phyloP scores from a whole-genome alignment of 225 moss, liverwort and hornwort species.

The Straminergon stramineum region DNA sequence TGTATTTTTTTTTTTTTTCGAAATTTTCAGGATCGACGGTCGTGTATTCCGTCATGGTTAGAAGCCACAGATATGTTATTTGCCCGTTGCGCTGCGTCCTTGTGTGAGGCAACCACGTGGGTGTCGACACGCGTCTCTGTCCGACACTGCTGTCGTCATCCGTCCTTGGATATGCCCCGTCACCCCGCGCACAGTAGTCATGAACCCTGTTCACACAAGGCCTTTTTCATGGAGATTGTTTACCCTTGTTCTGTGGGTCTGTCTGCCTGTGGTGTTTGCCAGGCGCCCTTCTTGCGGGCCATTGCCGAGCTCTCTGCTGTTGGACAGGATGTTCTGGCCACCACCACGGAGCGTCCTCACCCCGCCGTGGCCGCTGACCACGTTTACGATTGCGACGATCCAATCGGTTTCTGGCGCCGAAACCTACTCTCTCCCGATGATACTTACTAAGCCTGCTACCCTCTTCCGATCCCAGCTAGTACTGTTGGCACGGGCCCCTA shows the following conservation, averaged over 20 bases:
- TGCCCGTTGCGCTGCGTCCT: too few relatives aligned
- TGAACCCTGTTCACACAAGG: neutral
- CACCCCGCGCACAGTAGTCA: neutral
- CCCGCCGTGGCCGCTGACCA: neutral
- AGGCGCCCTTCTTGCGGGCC: neutral
- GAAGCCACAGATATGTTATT: too few relatives aligned
- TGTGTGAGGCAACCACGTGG: neutral
- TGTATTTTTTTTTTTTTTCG: too few relatives aligned
- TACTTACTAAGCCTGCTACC: neutral
- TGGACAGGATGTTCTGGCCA: neutral
- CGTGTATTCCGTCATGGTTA: too few relatives aligned
- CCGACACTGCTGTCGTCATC: too few relatives aligned
- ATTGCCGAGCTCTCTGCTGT: neutral
- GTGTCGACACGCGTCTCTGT: neutral
- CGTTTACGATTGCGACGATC: neutral
- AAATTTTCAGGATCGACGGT: too few relatives aligned
- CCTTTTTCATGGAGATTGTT: neutral
- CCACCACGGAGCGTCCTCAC: neutral
- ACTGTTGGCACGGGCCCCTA: neutral
- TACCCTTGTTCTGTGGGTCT: neutral
- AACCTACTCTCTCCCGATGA: neutral
- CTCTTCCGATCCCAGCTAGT: neutral
- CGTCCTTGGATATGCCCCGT: neutral
- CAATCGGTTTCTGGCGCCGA: fast-evolving
- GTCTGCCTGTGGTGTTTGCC: neutral